phyloP scores from a whole-genome alignment of 805 yeast species.

The Millerago galiae region DNA sequence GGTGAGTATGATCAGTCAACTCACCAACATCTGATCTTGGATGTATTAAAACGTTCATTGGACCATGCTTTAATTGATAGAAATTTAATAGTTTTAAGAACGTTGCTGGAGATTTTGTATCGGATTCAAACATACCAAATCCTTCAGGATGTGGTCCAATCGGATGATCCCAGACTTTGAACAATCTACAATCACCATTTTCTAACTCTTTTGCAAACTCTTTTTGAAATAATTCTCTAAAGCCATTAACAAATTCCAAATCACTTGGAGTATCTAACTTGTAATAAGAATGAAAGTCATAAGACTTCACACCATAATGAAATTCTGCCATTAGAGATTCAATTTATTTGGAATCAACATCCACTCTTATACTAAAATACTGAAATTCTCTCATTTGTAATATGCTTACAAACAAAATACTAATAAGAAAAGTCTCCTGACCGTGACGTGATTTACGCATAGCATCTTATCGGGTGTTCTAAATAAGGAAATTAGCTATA shows the following conservation, averaged over 20 bases:
- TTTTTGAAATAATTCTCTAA: constrained; percentile 33
- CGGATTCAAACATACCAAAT: constrained; percentile 51
- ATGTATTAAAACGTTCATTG: constrained; percentile 47
- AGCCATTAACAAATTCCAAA: constrained; percentile 27
- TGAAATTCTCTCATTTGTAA: too few species aligned
- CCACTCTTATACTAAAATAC: background rate
- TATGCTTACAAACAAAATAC: too few species aligned
- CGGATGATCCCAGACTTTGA: constrained; percentile 40
- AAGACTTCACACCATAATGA: constrained; percentile 29
- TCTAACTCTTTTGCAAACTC: constrained; percentile 36
- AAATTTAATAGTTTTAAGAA: constrained; percentile 41
- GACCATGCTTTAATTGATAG: constrained; percentile 47
- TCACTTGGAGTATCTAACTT: constrained; percentile 24
- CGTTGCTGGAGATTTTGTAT: constrained; percentile 39
- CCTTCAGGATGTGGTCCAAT: constrained; percentile 51
- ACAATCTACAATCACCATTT: constrained; percentile 35
- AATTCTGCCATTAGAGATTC: constrained; percentile 10
- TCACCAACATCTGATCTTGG: constrained; percentile 38
- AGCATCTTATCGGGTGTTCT: constrained; percentile 1
- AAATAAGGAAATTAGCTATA: background rate
- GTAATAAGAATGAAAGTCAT: constrained; percentile 53
- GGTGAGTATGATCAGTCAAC: constrained; percentile 42
- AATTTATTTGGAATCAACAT: too few species aligned
- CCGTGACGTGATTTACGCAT: background rate
- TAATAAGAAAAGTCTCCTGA: too few species aligned